Evolutionary conservation across 176 grass and related monocot species (phyloP).

Genomic region (Urochloa ruziziensis): DNA sequence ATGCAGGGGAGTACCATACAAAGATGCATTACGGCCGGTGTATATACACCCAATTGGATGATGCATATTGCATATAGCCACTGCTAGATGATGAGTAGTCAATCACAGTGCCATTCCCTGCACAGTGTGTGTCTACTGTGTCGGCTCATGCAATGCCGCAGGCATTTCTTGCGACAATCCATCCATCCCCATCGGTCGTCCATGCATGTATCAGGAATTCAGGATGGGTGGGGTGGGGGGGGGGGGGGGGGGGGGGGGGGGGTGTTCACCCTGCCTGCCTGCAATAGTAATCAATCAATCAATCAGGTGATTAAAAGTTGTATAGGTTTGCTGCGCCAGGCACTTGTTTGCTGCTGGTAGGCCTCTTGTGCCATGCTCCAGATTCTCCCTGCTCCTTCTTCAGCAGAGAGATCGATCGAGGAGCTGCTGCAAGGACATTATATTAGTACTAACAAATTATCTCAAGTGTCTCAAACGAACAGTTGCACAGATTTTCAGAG

Average conservation of each 20-base stretch:
- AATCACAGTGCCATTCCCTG: background rate
- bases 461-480: background rate
- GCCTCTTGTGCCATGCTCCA: conserved; percentile 13
- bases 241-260: no score
- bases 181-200: conserved; percentile 26
- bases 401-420: background rate
- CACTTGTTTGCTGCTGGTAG: conserved; percentile 18
- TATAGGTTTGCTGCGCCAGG: background rate
- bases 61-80: background rate
- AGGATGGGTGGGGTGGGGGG: conserved; percentile 19
- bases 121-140: background rate
- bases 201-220: conserved; percentile 1
- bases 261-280: conserved; percentile 4
- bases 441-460: background rate
- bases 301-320: background rate
- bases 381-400: background rate
- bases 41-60: background rate
- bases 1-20: no score
- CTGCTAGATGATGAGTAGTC: background rate
- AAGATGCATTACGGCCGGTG: no score
- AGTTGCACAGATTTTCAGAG: background rate
- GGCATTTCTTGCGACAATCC: background rate
- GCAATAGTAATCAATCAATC: background rate
- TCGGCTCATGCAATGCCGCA: background rate
- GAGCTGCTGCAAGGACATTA: background rate